Conservation (phyloP, 257 asterid genomes). For the Rauvolfia tetraphylla region DNA sequence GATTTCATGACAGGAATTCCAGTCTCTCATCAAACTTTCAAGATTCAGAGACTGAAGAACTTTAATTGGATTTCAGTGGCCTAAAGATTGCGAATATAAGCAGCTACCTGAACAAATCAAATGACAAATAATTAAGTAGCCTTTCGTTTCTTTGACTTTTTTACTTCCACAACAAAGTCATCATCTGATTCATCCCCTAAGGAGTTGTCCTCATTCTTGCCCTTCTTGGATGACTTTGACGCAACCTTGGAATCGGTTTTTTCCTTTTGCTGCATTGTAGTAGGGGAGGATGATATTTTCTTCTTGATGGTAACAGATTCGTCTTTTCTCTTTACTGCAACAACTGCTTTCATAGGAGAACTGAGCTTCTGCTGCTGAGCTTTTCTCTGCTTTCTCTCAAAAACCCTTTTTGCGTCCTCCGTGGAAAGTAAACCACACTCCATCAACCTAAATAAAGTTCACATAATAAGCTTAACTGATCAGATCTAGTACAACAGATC, state of each 20-base stretch:
- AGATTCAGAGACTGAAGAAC: not conserved
- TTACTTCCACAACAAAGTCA: slow-evolving; percentile 38
- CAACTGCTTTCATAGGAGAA: slow-evolving; percentile 62
- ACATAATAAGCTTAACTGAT: not conserved
- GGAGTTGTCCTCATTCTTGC: slow-evolving; percentile 38
- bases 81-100: not conserved
- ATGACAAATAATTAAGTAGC: slow-evolving; percentile 14
- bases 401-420: slow-evolving; percentile 68
- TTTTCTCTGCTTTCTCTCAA: slow-evolving; percentile 59
- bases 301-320: slow-evolving; percentile 31
- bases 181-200: slow-evolving; percentile 51
- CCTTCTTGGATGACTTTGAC: slow-evolving; percentile 48
- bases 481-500: not conserved
- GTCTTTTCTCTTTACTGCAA: slow-evolving; percentile 45
- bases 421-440: slow-evolving; percentile 81
- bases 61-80: not conserved
- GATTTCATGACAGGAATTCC: not conserved
- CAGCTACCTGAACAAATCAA: not conserved
- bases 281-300: slow-evolving; percentile 32
- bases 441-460: slow-evolving; percentile 82
- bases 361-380: slow-evolving; percentile 54
- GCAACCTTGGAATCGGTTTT: slow-evolving; percentile 39
- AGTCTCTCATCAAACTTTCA: not conserved
- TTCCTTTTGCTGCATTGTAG: slow-evolving; percentile 37
- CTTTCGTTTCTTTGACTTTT: slow-evolving; percentile 42